Conservation (phyloP, 2,329 filamentous ascomycete species). For the Hawksworthiomyces lignivorus region DNA sequence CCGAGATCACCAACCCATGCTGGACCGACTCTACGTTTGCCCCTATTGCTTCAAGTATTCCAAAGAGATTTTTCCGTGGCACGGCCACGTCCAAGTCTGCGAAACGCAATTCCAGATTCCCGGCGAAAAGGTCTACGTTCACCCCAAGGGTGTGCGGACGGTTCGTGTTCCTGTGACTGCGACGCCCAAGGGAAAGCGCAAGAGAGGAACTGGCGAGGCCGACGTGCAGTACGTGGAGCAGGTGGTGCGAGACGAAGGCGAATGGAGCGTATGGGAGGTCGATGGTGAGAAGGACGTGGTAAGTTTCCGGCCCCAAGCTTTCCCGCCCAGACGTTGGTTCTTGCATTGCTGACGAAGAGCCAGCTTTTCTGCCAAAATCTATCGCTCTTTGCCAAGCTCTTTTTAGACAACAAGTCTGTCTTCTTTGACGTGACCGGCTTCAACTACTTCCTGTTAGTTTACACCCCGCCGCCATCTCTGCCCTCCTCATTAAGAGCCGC, state of each 20-base stretch:
- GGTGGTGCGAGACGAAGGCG: constrained; percentile 51
- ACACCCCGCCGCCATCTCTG: constrained; percentile 44
- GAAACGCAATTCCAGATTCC: constrained; percentile 44
- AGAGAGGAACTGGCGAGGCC: constrained; percentile 24
- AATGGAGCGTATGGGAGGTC: constrained; percentile 85
- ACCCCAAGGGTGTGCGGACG: constrained; percentile 39
- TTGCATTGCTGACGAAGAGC: constrained; percentile 1
- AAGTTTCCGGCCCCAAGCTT: constrained; percentile 25
- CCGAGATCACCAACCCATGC: constrained; percentile 32
- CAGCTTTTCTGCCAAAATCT: constrained; percentile 89
- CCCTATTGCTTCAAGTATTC: constrained; percentile 93
- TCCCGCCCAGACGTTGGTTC: background rate
- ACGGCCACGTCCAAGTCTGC: constrained; percentile 52
- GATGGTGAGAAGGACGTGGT: constrained; percentile 80
- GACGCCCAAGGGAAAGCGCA: constrained; percentile 27
- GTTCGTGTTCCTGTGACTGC: constrained; percentile 29
- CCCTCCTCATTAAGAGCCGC: constrained; percentile 6
- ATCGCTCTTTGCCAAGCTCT: constrained; percentile 92
- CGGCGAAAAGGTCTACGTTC: constrained; percentile 66
- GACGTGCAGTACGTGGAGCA: constrained; percentile 32
- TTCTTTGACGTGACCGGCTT: constrained; percentile 96
- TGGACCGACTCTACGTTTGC: constrained; percentile 76
- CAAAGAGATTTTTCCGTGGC: constrained; percentile 51
- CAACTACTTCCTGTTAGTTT: constrained; percentile 86
- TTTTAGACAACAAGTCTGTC: constrained; percentile 95